Evolutionary conservation across 805 yeast species (phyloP), one percentile per base, ranked within the genome.

Genomic region (Hanseniaspora lachancei): DNA sequence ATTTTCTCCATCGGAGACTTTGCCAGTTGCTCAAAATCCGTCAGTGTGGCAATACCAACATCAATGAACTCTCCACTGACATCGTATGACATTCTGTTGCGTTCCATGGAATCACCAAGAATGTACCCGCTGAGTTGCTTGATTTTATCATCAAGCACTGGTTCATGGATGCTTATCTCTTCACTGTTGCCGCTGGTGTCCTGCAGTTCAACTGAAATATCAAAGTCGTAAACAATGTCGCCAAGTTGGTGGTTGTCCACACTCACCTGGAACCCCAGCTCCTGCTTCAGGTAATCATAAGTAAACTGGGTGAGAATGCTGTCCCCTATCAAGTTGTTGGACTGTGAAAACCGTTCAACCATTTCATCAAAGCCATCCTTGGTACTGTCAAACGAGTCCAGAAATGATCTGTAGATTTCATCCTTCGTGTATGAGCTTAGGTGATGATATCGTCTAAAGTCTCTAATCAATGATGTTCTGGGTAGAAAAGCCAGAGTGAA

Each of bases 401-500:
- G 64, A 60, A 76, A 81, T 20, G 79, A 66, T 36, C 96, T 72
- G 60, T 84, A 81, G 34, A 84, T 74, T 59, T 89, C 96, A 10
- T 80, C 75, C 55, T 74, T 75, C 2, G 95, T 82, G 49, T 86
- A 64, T 54, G 72, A 76, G 38, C 80, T 75, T 35, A 82, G 81
- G 38, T 49, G 43, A 67, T 87, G 86, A 60, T 86, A 66, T 50
- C 96, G 70, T 62, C 91, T 76, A 62, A 85, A 79, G 67, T 89
- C 96, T 60, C 95, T 72, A 50, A 84, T 79, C 20, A 87, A 70
- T 2, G 95, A 86, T 1, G 97, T 86, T 57, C 96, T 68, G 1
- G 96, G 96, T 16, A 88, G 72, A 65, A 89, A 89, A 0, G 83
- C 78, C 50, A 86, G 71, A 42, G 85, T 78, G 64, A 85, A 80